These are phyloP conservation scores for Russula emetica DNA, from an alignment of 768 basidiomycete species.

Conservation along the genomic window DNA sequence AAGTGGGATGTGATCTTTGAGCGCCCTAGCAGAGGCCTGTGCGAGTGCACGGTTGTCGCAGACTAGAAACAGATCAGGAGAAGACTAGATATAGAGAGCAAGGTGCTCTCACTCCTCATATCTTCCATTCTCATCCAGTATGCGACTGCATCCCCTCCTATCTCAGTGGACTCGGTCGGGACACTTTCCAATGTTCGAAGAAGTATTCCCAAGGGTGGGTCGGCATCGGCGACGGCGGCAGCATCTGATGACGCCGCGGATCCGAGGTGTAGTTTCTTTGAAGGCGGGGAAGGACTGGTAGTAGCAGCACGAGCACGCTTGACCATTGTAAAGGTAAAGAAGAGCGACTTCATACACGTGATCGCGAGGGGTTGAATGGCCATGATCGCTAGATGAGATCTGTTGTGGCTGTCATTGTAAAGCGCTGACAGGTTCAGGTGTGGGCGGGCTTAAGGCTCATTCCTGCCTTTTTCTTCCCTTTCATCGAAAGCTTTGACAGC, in stretches of 20 bases:
- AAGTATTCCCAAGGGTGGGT: slow-evolving; percentile 57
- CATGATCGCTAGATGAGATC: too few relatives aligned
- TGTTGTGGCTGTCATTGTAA: too few relatives aligned
- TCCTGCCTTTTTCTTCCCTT: too few relatives aligned
- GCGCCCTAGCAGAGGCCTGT: slow-evolving; percentile 63
- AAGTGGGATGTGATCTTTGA: slow-evolving; percentile 56
- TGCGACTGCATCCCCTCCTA: slow-evolving; percentile 62
- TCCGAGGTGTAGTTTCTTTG: slow-evolving; percentile 40
- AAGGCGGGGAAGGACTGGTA: slow-evolving; percentile 10
- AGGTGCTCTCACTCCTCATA: slow-evolving; percentile 51
- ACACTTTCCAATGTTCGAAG: slow-evolving; percentile 41
- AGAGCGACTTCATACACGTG: too few relatives aligned
- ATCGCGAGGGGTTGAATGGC: too few relatives aligned
- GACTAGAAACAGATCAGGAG: slow-evolving; percentile 42
- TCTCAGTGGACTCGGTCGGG: slow-evolving; percentile 29
- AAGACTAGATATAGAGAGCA: slow-evolving; percentile 6
- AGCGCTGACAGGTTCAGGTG: too few relatives aligned
- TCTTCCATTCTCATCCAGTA: slow-evolving; percentile 97
- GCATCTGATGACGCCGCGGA: slow-evolving; percentile 58
- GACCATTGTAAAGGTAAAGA: too few relatives aligned
- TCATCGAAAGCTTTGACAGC: too few relatives aligned
- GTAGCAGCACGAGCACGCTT: slow-evolving; percentile 11
- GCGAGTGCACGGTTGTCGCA: slow-evolving; percentile 79
- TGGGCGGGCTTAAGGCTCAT: too few relatives aligned
- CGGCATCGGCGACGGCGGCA: slow-evolving; percentile 57